A percentile compares a stretch with the other conserved stretches of the same genome.
phyloP scores from a whole-genome alignment of 352 stramenopile genomes.

The Blastocystis sp. region DNA sequence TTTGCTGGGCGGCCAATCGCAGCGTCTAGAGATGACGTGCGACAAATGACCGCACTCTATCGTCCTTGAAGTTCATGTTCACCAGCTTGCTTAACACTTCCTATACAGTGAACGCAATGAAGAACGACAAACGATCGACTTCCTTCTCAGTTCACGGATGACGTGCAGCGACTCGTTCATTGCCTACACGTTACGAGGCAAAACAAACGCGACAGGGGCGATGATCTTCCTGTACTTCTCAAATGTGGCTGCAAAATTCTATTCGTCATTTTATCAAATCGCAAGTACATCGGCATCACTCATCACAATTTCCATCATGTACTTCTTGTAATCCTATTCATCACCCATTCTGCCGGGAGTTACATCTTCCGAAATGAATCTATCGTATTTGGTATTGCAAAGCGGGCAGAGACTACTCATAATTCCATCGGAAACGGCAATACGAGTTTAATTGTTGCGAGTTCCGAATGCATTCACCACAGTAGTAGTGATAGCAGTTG shows the following conservation, averaged over 20 bases:
- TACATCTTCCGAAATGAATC: neutral
- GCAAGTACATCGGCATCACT: conserved; percentile 1
- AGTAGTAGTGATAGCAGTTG: conserved; percentile 30
- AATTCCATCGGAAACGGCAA: neutral
- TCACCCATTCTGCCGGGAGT: neutral
- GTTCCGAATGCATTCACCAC: neutral
- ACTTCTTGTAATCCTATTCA: conserved; percentile 11
- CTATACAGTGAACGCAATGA: conserved; percentile 11
- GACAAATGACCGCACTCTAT: no score
- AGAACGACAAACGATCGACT: neutral
- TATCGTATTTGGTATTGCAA: conserved; percentile 1
- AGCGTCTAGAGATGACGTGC: neutral
- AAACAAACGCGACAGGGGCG: neutral
- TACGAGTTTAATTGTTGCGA: neutral
- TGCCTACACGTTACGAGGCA: neutral
- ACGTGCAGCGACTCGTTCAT: conserved; percentile 1
- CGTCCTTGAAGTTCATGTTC: neutral
- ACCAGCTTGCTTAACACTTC: neutral
- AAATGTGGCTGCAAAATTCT: neutral
- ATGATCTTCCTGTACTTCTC: neutral
- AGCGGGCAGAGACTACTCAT: conserved; percentile 22
- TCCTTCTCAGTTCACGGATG: neutral
- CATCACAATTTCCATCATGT: neutral
- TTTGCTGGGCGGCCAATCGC: neutral
- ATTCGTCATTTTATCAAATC: neutral